Base-by-base conservation (phyloP, 192 early-diverging fungal species). In the Gorgonomyces haynaldii region DNA sequence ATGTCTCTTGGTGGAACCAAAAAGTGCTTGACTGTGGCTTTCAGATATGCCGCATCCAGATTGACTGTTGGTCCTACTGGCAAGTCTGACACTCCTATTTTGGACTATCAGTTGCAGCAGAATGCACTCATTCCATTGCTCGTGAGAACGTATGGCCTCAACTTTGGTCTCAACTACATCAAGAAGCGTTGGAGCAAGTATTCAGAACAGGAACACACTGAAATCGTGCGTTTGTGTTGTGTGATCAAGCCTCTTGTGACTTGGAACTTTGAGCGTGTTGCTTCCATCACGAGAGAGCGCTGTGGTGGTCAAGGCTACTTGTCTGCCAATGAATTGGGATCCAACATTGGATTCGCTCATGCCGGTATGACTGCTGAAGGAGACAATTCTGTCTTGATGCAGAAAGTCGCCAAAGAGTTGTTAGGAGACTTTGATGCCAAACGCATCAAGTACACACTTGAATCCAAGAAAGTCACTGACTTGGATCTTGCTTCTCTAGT, bases 361-460 rank as follows among this genome's bases (percentile, higher is more conserved):
- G 80, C 81, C 10, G 81, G 81, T 42, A 84, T 84, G 66, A 81
- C 84, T 6, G 84, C 84, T 28, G 84, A 86, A 63, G 84, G 84
- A 17, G 84, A 86, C 49, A 84, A 83, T 62, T 71, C 70, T 37
- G 79, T 86, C 13, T 57, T 84, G 46, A 83, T 81, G 67, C 81
- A 81, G 53, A 86, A 86, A 65, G 81, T 84, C 25, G 58, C 74
- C 56, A 86, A 86, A 60, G 84, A 86, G 58, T 56, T 84, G 9
- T 56, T 86, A 1, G 65, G 71, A 2, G 67, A 65, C 21, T 43
- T 79, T 32, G 50, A 60, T 61, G 42, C 66, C 68, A 3, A 36
- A 51, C n/a, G 45, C 62, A 31, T 28, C 28, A 4, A 30, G 31
- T 41, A 24, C 40, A 23, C n/a, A 36, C 3, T 17, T 36, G 2